Evolutionary conservation across 352 stramenopile species (phyloP).

Genomic region (Pythium scleroteichum): DNA sequence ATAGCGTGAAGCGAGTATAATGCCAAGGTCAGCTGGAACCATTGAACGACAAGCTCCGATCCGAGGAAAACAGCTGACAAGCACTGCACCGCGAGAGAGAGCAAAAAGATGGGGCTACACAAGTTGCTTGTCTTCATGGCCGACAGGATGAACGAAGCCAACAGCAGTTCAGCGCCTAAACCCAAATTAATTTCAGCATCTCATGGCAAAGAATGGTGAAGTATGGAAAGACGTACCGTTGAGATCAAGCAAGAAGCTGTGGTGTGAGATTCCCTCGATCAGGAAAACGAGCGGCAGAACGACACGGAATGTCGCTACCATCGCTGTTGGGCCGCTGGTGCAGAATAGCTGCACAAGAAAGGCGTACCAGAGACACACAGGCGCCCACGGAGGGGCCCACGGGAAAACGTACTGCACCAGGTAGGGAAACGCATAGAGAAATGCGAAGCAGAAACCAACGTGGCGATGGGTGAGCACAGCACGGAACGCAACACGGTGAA

Average conservation of each 20-base stretch:
- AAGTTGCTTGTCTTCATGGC: conserved; percentile 86
- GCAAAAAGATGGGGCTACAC: conserved; percentile 81
- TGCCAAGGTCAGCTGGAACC: conserved; percentile 79
- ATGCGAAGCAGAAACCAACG: conserved; percentile 87
- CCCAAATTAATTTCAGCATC: conserved; percentile 12
- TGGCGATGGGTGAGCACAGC: conserved; percentile 82
- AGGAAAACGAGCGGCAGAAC: conserved; percentile 85
- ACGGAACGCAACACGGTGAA: conserved; percentile 82
- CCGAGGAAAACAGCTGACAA: conserved; percentile 81
- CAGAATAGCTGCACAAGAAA: conserved; percentile 90
- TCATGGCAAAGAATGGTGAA: not conserved
- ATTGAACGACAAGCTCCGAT: conserved; percentile 82
- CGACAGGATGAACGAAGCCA: conserved; percentile 86
- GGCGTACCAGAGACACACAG: conserved; percentile 89
- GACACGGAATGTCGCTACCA: conserved; percentile 86
- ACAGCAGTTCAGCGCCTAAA: conserved; percentile 69
- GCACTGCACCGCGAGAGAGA: conserved; percentile 76
- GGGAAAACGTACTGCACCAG: conserved; percentile 87
- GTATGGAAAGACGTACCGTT: conserved; percentile 56
- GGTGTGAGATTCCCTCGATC: conserved; percentile 84
- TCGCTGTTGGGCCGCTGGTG: conserved; percentile 76
- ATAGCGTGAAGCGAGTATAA: conserved; percentile 84
- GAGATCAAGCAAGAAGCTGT: conserved; percentile 89
- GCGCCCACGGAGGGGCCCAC: conserved; percentile 86
- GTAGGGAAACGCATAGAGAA: conserved; percentile 86